phyloP scores from a whole-genome alignment of 345 rosid species.

The Gynandropsis gynandra region DNA sequence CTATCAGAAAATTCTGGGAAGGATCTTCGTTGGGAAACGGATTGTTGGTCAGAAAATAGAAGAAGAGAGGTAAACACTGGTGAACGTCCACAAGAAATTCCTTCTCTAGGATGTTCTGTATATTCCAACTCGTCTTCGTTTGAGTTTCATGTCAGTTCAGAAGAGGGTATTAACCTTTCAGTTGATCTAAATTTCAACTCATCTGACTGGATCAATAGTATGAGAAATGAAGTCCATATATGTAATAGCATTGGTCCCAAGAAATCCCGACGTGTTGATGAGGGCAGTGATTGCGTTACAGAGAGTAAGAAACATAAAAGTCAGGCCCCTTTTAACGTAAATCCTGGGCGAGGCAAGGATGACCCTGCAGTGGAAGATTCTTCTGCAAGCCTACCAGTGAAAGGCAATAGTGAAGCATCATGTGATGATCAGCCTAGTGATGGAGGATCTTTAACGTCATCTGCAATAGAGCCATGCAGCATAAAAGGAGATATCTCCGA shows the following conservation, averaged over 20 bases:
- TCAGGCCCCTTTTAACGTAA: not conserved
- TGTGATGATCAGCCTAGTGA: constrained; percentile 30
- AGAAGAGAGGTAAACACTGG: constrained; percentile 23
- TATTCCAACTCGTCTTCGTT: constrained; percentile 41
- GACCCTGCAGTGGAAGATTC: constrained; percentile 26
- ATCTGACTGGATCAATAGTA: constrained; percentile 59
- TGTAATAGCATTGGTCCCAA: constrained; percentile 32
- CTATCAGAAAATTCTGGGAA: constrained; percentile 20
- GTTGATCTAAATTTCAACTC: constrained; percentile 66
- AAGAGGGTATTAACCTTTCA: constrained; percentile 66
- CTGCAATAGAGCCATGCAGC: constrained; percentile 20
- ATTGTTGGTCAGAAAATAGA: constrained; percentile 30
- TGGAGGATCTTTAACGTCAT: constrained; percentile 26
- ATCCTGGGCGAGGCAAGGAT: constrained; percentile 30
- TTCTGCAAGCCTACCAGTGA: constrained; percentile 26
- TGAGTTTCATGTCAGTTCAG: constrained; percentile 63
- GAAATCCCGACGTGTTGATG: constrained; percentile 35
- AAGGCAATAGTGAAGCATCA: constrained; percentile 22
- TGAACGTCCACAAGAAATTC: constrained; percentile 28
- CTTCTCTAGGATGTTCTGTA: not conserved
- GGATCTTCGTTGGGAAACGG: constrained; percentile 13
- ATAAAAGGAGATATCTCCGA: constrained; percentile 25
- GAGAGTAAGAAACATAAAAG: constrained; percentile 40
- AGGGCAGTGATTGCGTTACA: constrained; percentile 34
- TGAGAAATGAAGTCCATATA: constrained; percentile 45